phyloP scores from a whole-genome alignment of 441 rosid genomes.

The Capsella rubella region DNA sequence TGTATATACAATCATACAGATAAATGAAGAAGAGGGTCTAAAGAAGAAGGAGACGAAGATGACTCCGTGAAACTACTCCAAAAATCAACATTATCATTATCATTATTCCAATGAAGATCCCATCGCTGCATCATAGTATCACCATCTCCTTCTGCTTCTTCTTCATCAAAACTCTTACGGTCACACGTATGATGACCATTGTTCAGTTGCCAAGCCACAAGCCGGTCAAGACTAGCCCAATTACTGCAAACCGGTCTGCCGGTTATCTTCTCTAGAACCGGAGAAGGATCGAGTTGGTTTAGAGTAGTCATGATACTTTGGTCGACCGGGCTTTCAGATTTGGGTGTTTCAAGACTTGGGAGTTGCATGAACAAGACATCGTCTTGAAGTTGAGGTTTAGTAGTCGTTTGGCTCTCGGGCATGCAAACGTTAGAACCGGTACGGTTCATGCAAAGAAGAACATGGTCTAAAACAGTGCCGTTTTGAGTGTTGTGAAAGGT shows the following conservation, averaged over 20 bases:
- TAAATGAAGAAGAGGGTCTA: slow-evolving; percentile 83
- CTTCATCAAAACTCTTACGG: slow-evolving; percentile 51
- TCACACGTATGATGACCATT: slow-evolving; percentile 53
- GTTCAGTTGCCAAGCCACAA: slow-evolving; percentile 92
- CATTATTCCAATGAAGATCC: slow-evolving; percentile 45
- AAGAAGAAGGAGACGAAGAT: slow-evolving; percentile 59
- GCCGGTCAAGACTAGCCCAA: slow-evolving; percentile 84
- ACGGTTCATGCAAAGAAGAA: slow-evolving; percentile 76
- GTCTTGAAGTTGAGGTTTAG: slow-evolving; percentile 37
- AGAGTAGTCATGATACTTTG: slow-evolving; percentile 10
- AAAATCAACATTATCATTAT: slow-evolving; percentile 48
- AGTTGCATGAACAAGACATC: slow-evolving; percentile 62
- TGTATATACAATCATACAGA: slow-evolving; percentile 55
- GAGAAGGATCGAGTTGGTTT: slow-evolving; percentile 13
- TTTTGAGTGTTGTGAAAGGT: slow-evolving; percentile 44
- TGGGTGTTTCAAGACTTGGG: slow-evolving; percentile 71
- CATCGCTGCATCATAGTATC: slow-evolving; percentile 46
- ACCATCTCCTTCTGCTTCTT: slow-evolving; percentile 49
- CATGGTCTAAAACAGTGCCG: slow-evolving; percentile 66
- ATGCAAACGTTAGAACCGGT: slow-evolving; percentile 49
- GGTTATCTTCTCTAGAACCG: slow-evolving; percentile 42
- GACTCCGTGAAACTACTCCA: slow-evolving; percentile 66
- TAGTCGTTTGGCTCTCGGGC: slow-evolving; percentile 56
- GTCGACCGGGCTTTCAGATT: slow-evolving; percentile 32
- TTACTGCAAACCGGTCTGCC: slow-evolving; percentile 52